A percentile compares a stretch with the other conserved stretches of the same genome.
These are phyloP conservation scores for Aspergillus puulaauensis DNA, from an alignment of 2,329 filamentous ascomycete species.

Conservation along the genomic window DNA sequence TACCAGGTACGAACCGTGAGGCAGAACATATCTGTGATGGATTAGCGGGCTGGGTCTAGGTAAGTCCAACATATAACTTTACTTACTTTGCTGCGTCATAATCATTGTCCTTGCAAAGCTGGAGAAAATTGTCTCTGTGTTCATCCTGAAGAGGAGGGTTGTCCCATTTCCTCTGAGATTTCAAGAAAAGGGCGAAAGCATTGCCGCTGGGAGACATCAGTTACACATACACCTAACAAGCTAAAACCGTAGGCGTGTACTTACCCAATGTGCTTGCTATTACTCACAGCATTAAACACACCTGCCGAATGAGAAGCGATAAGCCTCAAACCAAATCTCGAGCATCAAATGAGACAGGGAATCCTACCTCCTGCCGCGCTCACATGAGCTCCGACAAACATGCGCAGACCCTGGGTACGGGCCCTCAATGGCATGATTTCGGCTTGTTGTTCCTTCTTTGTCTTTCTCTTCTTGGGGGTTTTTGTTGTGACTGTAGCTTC, in stretches of 20 bases:
- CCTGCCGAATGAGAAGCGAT: constrained; percentile 50
- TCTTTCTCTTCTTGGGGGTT: constrained; percentile 49
- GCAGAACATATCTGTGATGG: constrained; percentile 67
- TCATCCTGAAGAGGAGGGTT: constrained; percentile 73
- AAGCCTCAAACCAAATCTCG: constrained; percentile 9
- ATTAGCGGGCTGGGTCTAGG: constrained; percentile 7
- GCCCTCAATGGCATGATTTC: constrained; percentile 63
- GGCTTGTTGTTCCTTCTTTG: constrained; percentile 56
- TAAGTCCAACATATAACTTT: not conserved
- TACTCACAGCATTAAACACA: constrained; percentile 82
- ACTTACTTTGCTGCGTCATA: constrained; percentile 65
- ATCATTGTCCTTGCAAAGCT: constrained; percentile 64
- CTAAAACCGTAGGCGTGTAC: constrained; percentile 7
- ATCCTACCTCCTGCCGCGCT: constrained; percentile 76
- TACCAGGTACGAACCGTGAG: constrained; percentile 94
- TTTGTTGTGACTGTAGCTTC: constrained; percentile 50
- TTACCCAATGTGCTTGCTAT: constrained; percentile 71
- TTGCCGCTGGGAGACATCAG: constrained; percentile 62
- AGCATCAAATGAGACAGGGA: not conserved
- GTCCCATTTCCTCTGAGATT: constrained; percentile 93
- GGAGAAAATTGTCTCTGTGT: constrained; percentile 67
- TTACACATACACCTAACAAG: not conserved
- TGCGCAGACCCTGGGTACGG: constrained; percentile 69
- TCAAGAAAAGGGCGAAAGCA: constrained; percentile 90
- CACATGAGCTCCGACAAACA: constrained; percentile 91